A percentile compares a stretch with the other conserved stretches of the same genome.
Conservation (phyloP, 192 early-diverging fungal species). For the Gigaspora rosea region DNA sequence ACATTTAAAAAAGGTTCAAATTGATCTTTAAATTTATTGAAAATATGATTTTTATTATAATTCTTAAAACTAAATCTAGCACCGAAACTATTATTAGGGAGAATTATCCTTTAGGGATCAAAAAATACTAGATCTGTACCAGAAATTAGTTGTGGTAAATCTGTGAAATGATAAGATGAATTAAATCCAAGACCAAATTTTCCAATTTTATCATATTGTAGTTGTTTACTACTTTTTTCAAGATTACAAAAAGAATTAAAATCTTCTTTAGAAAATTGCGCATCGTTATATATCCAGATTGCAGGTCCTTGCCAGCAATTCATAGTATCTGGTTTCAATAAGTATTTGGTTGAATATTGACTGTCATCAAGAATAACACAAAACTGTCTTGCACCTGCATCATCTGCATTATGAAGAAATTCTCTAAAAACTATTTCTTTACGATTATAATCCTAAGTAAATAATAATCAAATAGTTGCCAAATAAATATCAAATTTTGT, state of each 20-base stretch:
- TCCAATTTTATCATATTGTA: slow-evolving; percentile 35
- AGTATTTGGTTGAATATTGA: slow-evolving; percentile 2
- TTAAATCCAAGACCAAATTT: slow-evolving; percentile 41
- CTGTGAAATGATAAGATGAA: slow-evolving; percentile 38
- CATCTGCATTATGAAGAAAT: background rate
- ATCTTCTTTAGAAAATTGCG: slow-evolving; percentile 33
- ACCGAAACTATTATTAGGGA: background rate
- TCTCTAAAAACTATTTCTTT: too few species aligned
- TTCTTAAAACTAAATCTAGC: background rate
- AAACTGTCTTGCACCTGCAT: slow-evolving; percentile 38
- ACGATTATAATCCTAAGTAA: too few species aligned
- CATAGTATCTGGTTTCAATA: slow-evolving; percentile 34
- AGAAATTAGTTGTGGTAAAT: slow-evolving; percentile 41
- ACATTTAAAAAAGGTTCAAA: background rate
- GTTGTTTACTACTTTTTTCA: slow-evolving; percentile 27
- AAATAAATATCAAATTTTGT: too few species aligned
- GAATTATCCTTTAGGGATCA: slow-evolving; percentile 30
- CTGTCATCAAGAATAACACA: slow-evolving; percentile 31
- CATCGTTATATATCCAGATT: slow-evolving; percentile 36
- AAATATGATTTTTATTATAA: background rate
- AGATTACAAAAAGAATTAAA: slow-evolving; percentile 30
- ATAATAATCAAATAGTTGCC: too few species aligned
- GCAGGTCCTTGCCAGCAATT: slow-evolving; percentile 39
- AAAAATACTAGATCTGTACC: slow-evolving; percentile 38
- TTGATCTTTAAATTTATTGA: background rate